These are phyloP conservation scores for Podaxis rugospora DNA, from an alignment of 768 basidiomycete species.

Conservation along the genomic window DNA sequence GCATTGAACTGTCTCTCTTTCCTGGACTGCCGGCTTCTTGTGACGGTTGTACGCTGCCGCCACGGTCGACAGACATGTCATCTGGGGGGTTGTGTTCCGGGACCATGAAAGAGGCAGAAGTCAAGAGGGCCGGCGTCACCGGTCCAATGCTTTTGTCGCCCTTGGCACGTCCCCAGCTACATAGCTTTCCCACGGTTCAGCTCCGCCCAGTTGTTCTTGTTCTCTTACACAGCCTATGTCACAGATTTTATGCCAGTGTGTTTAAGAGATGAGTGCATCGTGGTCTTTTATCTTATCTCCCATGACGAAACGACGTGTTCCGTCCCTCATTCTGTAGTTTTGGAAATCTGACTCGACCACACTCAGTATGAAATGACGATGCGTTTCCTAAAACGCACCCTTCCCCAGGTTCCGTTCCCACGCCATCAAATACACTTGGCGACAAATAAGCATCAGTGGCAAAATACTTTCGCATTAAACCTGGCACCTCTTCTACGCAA, in stretches of 20 bases:
- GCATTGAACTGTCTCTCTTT: constrained; percentile 23
- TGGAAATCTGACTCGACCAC: constrained; percentile 9
- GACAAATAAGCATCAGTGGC: too few relatives aligned
- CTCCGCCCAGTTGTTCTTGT: background rate
- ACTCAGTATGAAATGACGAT: background rate
- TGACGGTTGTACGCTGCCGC: background rate
- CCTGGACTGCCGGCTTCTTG: constrained; percentile 13
- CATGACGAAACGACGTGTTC: background rate
- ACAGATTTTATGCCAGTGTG: background rate
- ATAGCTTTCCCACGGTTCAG: constrained; percentile 11
- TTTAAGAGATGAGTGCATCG: background rate
- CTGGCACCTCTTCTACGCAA: too few relatives aligned
- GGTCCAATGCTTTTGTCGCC: constrained; percentile 2
- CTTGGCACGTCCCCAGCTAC: background rate
- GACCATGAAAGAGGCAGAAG: constrained; percentile 1
- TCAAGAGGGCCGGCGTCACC: constrained; percentile 2
- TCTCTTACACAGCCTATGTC: background rate
- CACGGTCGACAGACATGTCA: constrained; percentile 4
- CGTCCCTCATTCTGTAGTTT: background rate
- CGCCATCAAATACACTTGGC: background rate
- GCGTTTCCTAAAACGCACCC: background rate
- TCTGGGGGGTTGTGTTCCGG: constrained; percentile 2
- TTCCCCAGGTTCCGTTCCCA: background rate
- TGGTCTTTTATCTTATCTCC: constrained; percentile 7
- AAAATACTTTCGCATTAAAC: too few relatives aligned